phyloP scores from a whole-genome alignment of 495 filamentous ascomycete species.

The Tuber borchii region DNA sequence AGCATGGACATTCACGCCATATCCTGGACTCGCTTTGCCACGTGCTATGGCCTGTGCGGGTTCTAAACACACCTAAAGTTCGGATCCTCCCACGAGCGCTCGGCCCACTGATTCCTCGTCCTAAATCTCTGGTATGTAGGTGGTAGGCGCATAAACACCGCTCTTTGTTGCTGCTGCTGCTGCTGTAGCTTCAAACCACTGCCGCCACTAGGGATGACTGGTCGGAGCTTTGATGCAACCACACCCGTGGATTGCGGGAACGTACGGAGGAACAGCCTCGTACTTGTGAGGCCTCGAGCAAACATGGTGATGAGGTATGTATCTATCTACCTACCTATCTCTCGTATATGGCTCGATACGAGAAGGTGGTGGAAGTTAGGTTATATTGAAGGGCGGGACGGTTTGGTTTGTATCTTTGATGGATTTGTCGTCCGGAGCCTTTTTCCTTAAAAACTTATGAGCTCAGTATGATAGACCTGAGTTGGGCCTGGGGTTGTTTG shows the following conservation, averaged over 20 bases:
- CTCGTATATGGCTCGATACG: background rate
- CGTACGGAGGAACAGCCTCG: background rate
- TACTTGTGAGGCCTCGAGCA: conserved; percentile 1
- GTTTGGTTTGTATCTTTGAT: background rate
- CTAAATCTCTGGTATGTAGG: conserved; percentile 12
- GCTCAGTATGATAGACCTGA: background rate
- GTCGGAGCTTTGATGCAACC: background rate
- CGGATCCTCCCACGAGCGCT: conserved; percentile 9
- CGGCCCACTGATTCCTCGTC: background rate
- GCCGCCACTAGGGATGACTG: background rate
- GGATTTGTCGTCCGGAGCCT: background rate
- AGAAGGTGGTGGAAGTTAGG: background rate
- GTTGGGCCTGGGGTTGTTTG: background rate
- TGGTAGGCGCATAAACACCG: conserved; percentile 7
- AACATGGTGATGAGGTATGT: conserved; percentile 14
- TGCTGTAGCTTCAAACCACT: background rate
- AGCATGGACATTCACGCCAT: background rate
- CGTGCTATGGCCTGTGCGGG: background rate
- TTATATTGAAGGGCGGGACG: background rate
- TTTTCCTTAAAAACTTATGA: background rate
- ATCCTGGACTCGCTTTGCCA: background rate
- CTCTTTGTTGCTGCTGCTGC: conserved; percentile 13
- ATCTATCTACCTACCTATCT: background rate
- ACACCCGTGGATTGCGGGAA: conserved; percentile 1
- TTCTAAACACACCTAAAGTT: conserved; percentile 11